These are phyloP conservation scores for Calonectria pteridis DNA, from an alignment of 2,329 filamentous ascomycete species.

Conservation along the genomic window DNA sequence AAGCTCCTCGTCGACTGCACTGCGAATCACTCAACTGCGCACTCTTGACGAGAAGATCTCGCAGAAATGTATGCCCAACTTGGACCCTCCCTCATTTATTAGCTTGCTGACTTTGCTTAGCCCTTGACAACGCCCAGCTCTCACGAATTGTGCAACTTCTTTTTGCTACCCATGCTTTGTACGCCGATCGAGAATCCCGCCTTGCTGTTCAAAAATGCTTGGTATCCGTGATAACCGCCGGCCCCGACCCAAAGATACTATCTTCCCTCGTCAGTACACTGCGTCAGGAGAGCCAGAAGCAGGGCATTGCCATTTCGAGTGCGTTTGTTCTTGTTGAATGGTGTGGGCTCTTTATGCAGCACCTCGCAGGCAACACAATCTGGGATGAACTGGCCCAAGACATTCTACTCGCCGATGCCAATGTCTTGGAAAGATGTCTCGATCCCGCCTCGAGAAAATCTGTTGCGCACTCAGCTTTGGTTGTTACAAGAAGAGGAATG, in stretches of 20 bases:
- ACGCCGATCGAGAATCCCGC: slow-evolving; percentile 87
- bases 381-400: slow-evolving; percentile 76
- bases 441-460: slow-evolving; percentile 72
- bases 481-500: slow-evolving; percentile 83
- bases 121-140: slow-evolving; percentile 62
- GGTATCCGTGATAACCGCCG: slow-evolving; percentile 71
- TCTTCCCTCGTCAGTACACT: slow-evolving; percentile 75
- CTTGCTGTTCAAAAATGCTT: slow-evolving; percentile 87
- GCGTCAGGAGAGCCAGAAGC: slow-evolving; percentile 80
- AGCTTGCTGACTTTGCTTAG: slow-evolving; percentile 49
- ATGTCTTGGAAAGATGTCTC: slow-evolving; percentile 82
- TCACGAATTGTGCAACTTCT: slow-evolving; percentile 76
- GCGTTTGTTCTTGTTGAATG: slow-evolving; percentile 93
- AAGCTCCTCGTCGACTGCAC: slow-evolving; percentile 71
- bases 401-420: slow-evolving; percentile 76
- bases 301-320: slow-evolving; percentile 80
- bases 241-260: slow-evolving; percentile 67
- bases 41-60: slow-evolving; percentile 68
- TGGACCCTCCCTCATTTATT: slow-evolving; percentile 10
- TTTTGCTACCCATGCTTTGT: slow-evolving; percentile 89
- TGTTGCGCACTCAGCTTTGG: slow-evolving; percentile 79
- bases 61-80: slow-evolving; percentile 62
- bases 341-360: slow-evolving; percentile 84
- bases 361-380: slow-evolving; percentile 70
- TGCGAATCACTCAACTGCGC: slow-evolving; percentile 67